Evolutionary conservation across 1,284 basidiomycete species (phyloP).

Genomic region (Melampsora americana): DNA sequence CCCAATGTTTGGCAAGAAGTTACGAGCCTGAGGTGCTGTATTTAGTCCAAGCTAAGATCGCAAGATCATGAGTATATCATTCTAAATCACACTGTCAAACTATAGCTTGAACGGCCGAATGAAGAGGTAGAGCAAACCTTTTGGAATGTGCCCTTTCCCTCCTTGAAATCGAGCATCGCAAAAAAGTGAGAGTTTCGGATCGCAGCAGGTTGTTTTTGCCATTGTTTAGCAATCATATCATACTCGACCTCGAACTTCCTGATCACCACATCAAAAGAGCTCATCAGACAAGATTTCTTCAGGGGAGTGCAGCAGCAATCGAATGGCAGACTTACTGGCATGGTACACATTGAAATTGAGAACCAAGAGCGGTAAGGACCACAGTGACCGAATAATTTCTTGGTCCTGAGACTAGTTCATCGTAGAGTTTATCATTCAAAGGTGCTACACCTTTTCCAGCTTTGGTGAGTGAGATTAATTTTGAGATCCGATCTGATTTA

Average conservation of each 20-base stretch:
- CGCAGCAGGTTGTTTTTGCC: conserved; percentile 64
- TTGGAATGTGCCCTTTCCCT: conserved; percentile 71
- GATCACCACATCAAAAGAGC: conserved; percentile 9
- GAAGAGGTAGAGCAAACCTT: conserved; percentile 60
- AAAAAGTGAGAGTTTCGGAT: conserved; percentile 80
- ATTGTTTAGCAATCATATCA: conserved; percentile 72
- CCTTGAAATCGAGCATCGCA: conserved; percentile 79
- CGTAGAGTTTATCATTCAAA: conserved; percentile 70
- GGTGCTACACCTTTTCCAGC: conserved; percentile 65
- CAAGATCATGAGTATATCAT: conserved; percentile 6
- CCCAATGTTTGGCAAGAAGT: conserved; percentile 71
- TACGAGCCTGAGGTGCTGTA: conserved; percentile 75
- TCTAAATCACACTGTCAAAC: not conserved
- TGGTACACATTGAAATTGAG: conserved; percentile 64
- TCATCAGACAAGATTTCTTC: not conserved
- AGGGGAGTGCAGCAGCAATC: not conserved
- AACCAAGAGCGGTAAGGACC: conserved; percentile 77
- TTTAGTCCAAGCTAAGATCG: conserved; percentile 63
- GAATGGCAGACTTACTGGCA: conserved; percentile 54
- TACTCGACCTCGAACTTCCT: conserved; percentile 82
- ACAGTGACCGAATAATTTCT: conserved; percentile 79
- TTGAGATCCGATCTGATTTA: conserved; percentile 17
- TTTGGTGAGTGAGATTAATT: conserved; percentile 28
- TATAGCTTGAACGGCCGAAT: not conserved
- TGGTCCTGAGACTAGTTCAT: conserved; percentile 63